phyloP scores from a whole-genome alignment of 371 early-diverging fungal species.

The Lichtheimia ornata region DNA sequence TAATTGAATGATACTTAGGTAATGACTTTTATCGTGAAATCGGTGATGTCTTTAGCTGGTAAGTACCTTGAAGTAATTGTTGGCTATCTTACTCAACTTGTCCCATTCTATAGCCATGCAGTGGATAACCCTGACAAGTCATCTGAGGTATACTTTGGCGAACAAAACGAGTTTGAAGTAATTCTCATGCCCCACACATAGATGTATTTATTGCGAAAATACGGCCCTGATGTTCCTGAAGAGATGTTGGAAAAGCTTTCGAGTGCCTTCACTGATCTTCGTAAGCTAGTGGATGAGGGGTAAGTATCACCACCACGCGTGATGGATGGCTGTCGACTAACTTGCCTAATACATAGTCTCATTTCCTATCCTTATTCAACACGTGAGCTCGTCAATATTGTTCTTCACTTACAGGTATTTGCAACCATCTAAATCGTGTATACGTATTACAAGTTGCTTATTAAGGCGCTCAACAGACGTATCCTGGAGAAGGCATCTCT shows the following conservation, averaged over 20 bases:
- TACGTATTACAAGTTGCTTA: background rate
- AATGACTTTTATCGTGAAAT: constrained; percentile 87
- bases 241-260: constrained; percentile 68
- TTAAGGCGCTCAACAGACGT: constrained; percentile 27
- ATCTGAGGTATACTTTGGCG: constrained; percentile 53
- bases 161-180: background rate
- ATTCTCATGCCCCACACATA: background rate
- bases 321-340: background rate
- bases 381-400: constrained; percentile 82
- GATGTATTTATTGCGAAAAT: constrained; percentile 70
- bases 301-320: background rate
- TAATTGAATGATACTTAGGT: constrained; percentile 59
- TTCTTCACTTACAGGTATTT: constrained; percentile 66
- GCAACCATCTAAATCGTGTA: background rate
- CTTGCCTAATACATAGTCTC: constrained; percentile 24
- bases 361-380: constrained; percentile 88
- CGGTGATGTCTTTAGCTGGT: constrained; percentile 76
- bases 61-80: constrained; percentile 1
- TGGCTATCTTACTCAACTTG: background rate
- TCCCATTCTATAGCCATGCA: constrained; percentile 53
- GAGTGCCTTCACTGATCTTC: constrained; percentile 74
- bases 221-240: constrained; percentile 74
- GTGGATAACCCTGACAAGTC: constrained; percentile 81
- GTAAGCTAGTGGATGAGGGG: constrained; percentile 78
- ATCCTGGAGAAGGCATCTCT: constrained; percentile 75